Base-by-base conservation (phyloP, 306 rosid species). In the Vigna reflexopilosa region DNA sequence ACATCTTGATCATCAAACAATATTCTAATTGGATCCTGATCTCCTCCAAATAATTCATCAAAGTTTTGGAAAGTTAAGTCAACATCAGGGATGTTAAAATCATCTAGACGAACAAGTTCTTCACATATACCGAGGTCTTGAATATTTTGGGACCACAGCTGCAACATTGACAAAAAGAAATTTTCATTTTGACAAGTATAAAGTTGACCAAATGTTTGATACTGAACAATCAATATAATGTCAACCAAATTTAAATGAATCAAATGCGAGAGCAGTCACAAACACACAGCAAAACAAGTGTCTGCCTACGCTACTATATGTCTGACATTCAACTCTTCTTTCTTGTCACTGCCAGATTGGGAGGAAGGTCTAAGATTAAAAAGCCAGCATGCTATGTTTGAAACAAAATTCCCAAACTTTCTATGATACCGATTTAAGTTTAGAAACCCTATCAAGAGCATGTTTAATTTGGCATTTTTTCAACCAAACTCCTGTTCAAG, bases 61-160 rank as follows among this genome's bases (percentile, higher is more conserved):
- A 81, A 87, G 83, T 86, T 92, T 78, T 54, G 90, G 86, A 94
- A 90, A 12, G 97, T 89, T 77, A 88, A 86, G 77, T 94, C 97
- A 74, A 94, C 91, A 24, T 94, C 98, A 32, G 98, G 98, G 40
- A 94, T 89, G 84, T 89, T 73, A 67, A 94, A 89, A 86, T 89
- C 97, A 63, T 92, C 98, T 28, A 30, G 65, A 55, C 75, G 87
- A 61, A 84, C 83, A 80, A 92, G 84, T 56, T 92, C 98, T 82
- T 90, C 93, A 44, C 98, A 94, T 72, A 94, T 90, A 67, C 96
- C 97, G 14, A 94, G 91, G 83, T 94, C 97, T 86, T 94, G 93
- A 87, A 94, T 92, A 68, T 89, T 90, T 83, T 92, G 97, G 77
- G 93, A 81, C 98, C 98, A 94, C 50, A 92, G 48, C 97, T 94